Evolutionary conservation across 2,329 filamentous ascomycete genomes (phyloP).

Genomic region (Ilyonectria destructans): DNA sequence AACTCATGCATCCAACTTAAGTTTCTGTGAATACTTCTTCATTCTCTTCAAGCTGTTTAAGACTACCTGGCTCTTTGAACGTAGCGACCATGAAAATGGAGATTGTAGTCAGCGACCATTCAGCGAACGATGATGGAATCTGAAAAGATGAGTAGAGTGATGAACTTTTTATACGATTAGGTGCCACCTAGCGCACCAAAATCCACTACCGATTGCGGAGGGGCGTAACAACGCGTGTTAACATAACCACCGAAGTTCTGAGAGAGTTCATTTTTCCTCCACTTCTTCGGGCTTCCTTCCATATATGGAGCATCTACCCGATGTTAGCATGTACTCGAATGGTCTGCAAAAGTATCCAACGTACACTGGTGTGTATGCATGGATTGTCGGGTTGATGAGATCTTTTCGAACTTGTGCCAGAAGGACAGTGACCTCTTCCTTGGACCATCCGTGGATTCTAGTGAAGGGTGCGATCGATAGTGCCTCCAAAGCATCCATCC

Average conservation of each 20-base stretch:
- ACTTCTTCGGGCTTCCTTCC: not conserved
- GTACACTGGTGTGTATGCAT: not conserved
- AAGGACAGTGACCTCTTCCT: not conserved
- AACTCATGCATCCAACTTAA: conserved; percentile 57
- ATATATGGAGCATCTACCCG: not conserved
- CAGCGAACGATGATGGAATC: no score
- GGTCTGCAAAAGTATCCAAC: not conserved
- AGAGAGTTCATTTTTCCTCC: not conserved
- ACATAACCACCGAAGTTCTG: no score
- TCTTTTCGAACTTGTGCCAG: not conserved
- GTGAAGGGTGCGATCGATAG: not conserved
- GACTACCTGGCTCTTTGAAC: no score
- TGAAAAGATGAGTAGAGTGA: no score
- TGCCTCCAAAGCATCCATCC: not conserved
- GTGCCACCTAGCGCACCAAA: no score
- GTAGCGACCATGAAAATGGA: no score
- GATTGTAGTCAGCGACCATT: no score
- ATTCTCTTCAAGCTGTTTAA: no score
- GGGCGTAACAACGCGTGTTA: no score
- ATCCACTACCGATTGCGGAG: no score
- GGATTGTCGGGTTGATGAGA: not conserved
- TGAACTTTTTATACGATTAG: no score
- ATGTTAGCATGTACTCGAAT: not conserved
- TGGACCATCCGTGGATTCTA: not conserved
- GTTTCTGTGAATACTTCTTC: no score